phyloP scores from a whole-genome alignment of 257 asterid genomes.

The Galeopsis tetrahit region DNA sequence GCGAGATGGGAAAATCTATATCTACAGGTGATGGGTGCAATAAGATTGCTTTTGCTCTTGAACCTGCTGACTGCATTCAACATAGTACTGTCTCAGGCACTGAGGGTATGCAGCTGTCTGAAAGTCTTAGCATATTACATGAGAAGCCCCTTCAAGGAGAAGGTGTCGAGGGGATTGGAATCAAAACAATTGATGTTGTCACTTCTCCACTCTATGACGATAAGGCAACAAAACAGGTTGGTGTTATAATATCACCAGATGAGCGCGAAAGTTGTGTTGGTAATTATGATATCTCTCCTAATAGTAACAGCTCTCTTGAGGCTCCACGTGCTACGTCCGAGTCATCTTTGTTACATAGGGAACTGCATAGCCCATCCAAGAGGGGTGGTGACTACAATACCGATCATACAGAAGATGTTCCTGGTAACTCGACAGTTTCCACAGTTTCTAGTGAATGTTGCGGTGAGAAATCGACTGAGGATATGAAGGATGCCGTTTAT shows the following conservation, averaged over 20 bases:
- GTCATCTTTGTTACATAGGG: conserved; percentile 30
- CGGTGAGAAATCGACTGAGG: conserved; percentile 42
- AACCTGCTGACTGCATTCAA: conserved; percentile 42
- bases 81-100: conserved; percentile 31
- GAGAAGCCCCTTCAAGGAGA: conserved; percentile 44
- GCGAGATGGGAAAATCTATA: conserved; percentile 36
- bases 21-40: conserved; percentile 38
- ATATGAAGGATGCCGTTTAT: conserved; percentile 38
- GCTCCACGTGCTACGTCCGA: conserved; percentile 36
- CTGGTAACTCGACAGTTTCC: conserved; percentile 29
- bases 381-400: conserved; percentile 30
- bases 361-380: conserved; percentile 28
- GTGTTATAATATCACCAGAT: conserved; percentile 35
- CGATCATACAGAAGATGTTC: conserved; percentile 38
- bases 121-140: conserved; percentile 34
- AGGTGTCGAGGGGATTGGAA: conserved; percentile 33
- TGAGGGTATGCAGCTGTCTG: conserved; percentile 42
- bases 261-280: conserved; percentile 39
- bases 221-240: conserved; percentile 39
- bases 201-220: conserved; percentile 27
- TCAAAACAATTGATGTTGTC: conserved; percentile 22
- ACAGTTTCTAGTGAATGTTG: conserved; percentile 36
- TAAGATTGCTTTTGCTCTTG: conserved; percentile 40
- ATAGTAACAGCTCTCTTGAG: conserved; percentile 37
- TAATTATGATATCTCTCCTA: conserved; percentile 39